Evolutionary conservation across 2,329 filamentous ascomycete genomes (phyloP).

Genomic region (Parastagonospora avenae): DNA sequence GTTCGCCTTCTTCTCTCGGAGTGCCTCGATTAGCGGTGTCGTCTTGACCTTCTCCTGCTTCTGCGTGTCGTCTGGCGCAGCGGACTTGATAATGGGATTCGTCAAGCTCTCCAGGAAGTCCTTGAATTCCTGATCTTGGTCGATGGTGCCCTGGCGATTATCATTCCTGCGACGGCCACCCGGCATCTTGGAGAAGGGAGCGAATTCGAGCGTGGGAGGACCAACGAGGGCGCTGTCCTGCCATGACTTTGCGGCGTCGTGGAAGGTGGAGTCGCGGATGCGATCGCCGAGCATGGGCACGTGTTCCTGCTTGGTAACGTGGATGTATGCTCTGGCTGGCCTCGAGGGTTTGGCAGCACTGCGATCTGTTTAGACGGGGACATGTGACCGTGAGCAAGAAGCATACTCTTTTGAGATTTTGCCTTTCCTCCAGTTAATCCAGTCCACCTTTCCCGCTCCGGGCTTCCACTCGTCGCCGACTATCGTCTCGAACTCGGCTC

Average conservation of each 20-base stretch:
- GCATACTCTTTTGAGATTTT: slow-evolving; percentile 85
- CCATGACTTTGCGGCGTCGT: slow-evolving; percentile 79
- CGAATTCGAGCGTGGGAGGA: slow-evolving; percentile 79
- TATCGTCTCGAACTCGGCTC: slow-evolving; percentile 73
- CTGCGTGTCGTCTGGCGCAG: slow-evolving; percentile 57
- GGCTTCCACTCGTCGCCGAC: slow-evolving; percentile 81
- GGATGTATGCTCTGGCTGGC: slow-evolving; percentile 81
- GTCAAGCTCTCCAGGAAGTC: slow-evolving; percentile 87
- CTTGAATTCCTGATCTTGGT: slow-evolving; percentile 95
- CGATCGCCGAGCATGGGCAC: slow-evolving; percentile 70
- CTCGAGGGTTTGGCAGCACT: slow-evolving; percentile 75
- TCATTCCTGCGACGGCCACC: slow-evolving; percentile 76
- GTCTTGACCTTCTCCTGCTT: slow-evolving; percentile 71
- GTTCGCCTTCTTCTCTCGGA: slow-evolving; percentile 90
- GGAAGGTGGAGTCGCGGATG: slow-evolving; percentile 73
- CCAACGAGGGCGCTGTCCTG: slow-evolving; percentile 75
- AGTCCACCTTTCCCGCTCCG: slow-evolving; percentile 83
- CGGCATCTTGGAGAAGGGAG: slow-evolving; percentile 83
- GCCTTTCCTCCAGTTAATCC: slow-evolving; percentile 73
- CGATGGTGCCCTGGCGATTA: slow-evolving; percentile 88
- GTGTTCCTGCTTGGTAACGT: slow-evolving; percentile 73
- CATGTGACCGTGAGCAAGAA: slow-evolving; percentile 1
- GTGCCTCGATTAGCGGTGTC: slow-evolving; percentile 86
- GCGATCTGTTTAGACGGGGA: slow-evolving; percentile 10
- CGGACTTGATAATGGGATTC: slow-evolving; percentile 67